Evolutionary conservation across 176 grass and related monocot genomes (phyloP).

Genomic region (Saccharum spontaneum): DNA sequence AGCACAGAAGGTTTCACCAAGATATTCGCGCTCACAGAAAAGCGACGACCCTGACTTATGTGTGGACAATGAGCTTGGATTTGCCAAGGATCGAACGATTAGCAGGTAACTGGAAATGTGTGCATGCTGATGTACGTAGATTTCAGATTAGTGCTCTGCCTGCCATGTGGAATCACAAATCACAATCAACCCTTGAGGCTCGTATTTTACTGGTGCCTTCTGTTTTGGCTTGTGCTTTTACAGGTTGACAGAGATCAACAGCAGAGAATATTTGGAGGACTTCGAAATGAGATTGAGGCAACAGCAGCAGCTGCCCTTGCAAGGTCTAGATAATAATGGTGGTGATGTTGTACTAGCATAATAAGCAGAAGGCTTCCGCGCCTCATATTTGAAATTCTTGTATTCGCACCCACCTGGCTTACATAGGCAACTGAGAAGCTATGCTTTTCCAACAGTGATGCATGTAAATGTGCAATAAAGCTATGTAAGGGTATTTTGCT

Average conservation of each 20-base stretch:
- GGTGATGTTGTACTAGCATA: conserved; percentile 39
- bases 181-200: not conserved
- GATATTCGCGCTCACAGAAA: conserved; percentile 54
- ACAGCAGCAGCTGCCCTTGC: conserved; percentile 31
- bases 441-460: not conserved
- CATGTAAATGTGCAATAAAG: conserved; percentile 44
- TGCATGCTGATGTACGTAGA: not conserved
- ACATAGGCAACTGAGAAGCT: not conserved
- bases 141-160: not conserved
- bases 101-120: conserved; percentile 56
- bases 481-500: not conserved
- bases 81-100: conserved; percentile 89
- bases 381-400: not conserved
- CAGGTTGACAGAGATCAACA: conserved; percentile 93
- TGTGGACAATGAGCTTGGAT: conserved; percentile 92
- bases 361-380: not conserved
- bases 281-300: conserved; percentile 51
- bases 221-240: not conserved
- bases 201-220: not conserved
- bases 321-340: conserved; percentile 18
- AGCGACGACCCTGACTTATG: conserved; percentile 82
- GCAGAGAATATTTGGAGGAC: conserved; percentile 82
- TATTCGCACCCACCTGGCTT: not conserved
- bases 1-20: conserved; percentile 52
- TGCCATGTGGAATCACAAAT: not conserved